A percentile compares a stretch with the other conserved stretches of the same genome.
phyloP scores from a whole-genome alignment of 208 protist genomes.

The Leishmania braziliensis region DNA sequence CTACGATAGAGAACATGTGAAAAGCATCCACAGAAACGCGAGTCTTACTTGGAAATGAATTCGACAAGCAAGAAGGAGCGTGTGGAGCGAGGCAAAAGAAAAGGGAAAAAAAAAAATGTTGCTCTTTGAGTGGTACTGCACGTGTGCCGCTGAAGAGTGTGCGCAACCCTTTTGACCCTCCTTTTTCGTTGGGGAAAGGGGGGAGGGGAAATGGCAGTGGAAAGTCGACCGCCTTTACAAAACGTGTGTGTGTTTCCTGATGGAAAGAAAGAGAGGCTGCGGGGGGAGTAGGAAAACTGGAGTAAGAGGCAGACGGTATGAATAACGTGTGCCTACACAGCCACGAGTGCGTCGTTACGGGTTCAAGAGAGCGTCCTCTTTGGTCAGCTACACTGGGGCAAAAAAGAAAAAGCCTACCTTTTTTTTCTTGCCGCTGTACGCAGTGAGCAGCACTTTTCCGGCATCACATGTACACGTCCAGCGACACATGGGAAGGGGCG shows the following conservation, averaged over 20 bases:
- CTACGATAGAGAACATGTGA: neutral
- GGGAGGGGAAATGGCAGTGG: neutral
- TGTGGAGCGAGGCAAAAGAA: neutral
- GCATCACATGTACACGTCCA: neutral
- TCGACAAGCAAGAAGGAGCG: neutral
- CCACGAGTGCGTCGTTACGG: neutral
- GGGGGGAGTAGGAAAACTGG: neutral
- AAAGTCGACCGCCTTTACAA: neutral
- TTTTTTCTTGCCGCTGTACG: neutral
- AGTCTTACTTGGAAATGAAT: neutral
- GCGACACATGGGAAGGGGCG: too few relatives aligned
- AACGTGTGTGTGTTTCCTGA: neutral
- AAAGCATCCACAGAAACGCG: neutral
- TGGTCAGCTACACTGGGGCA: too few relatives aligned
- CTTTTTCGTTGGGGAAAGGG: neutral
- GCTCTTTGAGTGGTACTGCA: neutral
- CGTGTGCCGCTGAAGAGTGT: neutral
- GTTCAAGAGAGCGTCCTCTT: neutral
- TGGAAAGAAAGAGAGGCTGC: neutral
- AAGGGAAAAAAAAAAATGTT: neutral
- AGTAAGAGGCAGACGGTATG: neutral
- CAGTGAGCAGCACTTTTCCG: neutral
- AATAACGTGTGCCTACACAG: neutral
- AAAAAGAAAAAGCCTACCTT: neutral
- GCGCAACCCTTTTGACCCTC: neutral